Evolutionary conservation across 805 yeast genomes (phyloP).

Genomic region (Lipomyces starkeyi): DNA sequence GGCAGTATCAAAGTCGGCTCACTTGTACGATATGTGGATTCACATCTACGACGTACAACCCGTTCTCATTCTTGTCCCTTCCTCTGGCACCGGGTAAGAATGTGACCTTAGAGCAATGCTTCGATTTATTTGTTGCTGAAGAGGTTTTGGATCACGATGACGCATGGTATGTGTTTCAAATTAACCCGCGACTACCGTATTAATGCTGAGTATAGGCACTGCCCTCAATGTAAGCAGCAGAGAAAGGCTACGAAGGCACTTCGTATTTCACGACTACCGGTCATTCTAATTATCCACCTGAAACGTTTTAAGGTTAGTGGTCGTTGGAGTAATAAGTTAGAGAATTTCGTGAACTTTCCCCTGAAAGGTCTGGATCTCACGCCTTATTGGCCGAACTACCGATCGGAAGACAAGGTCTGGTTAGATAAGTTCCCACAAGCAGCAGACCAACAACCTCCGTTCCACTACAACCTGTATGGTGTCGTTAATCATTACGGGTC

Average conservation of each 20-base stretch:
- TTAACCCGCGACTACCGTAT: not conserved
- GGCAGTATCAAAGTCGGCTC: slow-evolving; percentile 82
- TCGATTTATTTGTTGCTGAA: slow-evolving; percentile 74
- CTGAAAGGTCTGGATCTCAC: slow-evolving; percentile 65
- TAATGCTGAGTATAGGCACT: slow-evolving; percentile 42
- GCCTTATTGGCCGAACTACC: slow-evolving; percentile 69
- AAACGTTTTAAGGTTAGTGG: slow-evolving; percentile 68
- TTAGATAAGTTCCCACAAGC: slow-evolving; percentile 57
- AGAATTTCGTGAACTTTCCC: slow-evolving; percentile 73
- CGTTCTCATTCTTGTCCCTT: slow-evolving; percentile 77
- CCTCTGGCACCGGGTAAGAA: slow-evolving; percentile 67
- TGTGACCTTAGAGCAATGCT: slow-evolving; percentile 63
- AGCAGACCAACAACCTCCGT: slow-evolving; percentile 81
- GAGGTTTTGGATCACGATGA: slow-evolving; percentile 79
- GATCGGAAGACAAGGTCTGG: slow-evolving; percentile 51
- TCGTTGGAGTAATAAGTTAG: slow-evolving; percentile 56
- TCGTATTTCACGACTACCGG: slow-evolving; percentile 77
- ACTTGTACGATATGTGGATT: slow-evolving; percentile 72
- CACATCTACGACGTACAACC: slow-evolving; percentile 85
- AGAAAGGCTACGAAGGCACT: slow-evolving; percentile 71
- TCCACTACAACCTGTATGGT: slow-evolving; percentile 74
- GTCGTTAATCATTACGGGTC: slow-evolving; percentile 87
- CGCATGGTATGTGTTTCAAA: slow-evolving; percentile 60
- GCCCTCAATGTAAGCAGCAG: slow-evolving; percentile 72
- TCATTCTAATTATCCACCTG: slow-evolving; percentile 77